Percentiles rank a stretch among this genome's conserved stretches.
These are phyloP conservation scores for Pleomassaria siparia DNA, from an alignment of 2,329 filamentous ascomycete genomes.

Conservation along the genomic window DNA sequence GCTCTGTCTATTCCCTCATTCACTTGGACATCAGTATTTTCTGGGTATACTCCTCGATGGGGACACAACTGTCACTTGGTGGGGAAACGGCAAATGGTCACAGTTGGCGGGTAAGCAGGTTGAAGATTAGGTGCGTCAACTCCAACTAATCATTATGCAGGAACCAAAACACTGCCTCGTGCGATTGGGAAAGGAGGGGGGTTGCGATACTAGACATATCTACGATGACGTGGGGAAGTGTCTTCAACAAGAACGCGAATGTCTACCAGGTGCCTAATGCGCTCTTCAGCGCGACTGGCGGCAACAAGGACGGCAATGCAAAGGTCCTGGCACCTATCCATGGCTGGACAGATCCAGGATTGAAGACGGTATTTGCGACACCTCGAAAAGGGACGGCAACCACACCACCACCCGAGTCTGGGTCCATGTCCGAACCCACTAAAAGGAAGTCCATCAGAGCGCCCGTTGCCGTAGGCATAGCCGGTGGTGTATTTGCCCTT, in stretches of 20 bases:
- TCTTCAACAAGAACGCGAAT: conserved; percentile 7
- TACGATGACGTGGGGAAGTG: conserved; percentile 16
- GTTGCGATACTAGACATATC: conserved; percentile 18
- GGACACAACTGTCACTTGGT: conserved; percentile 48
- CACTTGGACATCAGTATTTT: conserved; percentile 46
- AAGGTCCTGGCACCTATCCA: conserved; percentile 18
- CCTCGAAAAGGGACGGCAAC: background rate
- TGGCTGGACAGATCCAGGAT: conserved; percentile 16
- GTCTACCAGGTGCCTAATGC: conserved; percentile 11
- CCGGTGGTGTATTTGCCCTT: conserved; percentile 17
- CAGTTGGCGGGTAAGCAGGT: conserved; percentile 39
- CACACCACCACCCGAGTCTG: background rate
- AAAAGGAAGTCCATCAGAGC: conserved; percentile 10
- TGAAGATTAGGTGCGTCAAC: background rate
- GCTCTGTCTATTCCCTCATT: conserved; percentile 52
- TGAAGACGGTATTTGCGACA: conserved; percentile 13
- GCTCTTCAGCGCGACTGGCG: conserved; percentile 12
- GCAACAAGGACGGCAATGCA: conserved; percentile 15
- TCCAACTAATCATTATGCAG: background rate
- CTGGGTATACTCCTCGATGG: conserved; percentile 40
- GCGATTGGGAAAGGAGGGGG: conserved; percentile 21
- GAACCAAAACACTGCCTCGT: conserved; percentile 14
- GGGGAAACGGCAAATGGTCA: conserved; percentile 45
- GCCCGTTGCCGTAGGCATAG: conserved; percentile 21
- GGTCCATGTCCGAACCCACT: background rate